Evolutionary conservation across 495 filamentous ascomycete genomes (phyloP).

Genomic region (Trichoderma erinaceum): DNA sequence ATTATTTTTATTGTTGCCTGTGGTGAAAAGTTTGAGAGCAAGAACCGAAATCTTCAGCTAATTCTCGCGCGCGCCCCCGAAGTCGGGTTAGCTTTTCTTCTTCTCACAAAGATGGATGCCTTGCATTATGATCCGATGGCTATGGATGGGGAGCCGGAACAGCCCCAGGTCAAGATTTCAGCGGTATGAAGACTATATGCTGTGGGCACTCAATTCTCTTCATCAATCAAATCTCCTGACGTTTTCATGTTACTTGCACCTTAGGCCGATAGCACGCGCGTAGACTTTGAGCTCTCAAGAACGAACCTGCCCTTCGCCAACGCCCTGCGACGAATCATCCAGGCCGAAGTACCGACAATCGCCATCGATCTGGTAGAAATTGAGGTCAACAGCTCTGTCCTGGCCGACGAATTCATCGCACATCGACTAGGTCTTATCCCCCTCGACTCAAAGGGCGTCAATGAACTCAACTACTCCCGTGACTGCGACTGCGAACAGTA

Average conservation of each 20-base stretch:
- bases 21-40: neutral
- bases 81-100: neutral
- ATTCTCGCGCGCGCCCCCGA: slow-evolving; percentile 19
- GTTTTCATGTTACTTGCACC: slow-evolving; percentile 13
- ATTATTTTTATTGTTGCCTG: neutral
- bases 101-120: slow-evolving; percentile 2
- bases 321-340: slow-evolving; percentile 83
- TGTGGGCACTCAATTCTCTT: neutral
- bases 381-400: slow-evolving; percentile 84
- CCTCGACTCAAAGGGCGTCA: slow-evolving; percentile 74
- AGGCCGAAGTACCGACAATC: slow-evolving; percentile 91
- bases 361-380: slow-evolving; percentile 94
- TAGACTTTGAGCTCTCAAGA: slow-evolving; percentile 75
- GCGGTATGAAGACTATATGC: slow-evolving; percentile 42
- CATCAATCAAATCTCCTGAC: neutral
- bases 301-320: slow-evolving; percentile 89
- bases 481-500: slow-evolving; percentile 94
- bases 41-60: neutral
- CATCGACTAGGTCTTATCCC: slow-evolving; percentile 92
- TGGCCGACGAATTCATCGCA: slow-evolving; percentile 91
- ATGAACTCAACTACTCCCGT: slow-evolving; percentile 77
- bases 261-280: slow-evolving; percentile 61
- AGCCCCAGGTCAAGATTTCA: slow-evolving; percentile 65
- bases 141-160: slow-evolving; percentile 58
- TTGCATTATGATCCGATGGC: slow-evolving; percentile 63